Percentiles rank a stretch among this genome's conserved stretches.
Evolutionary conservation across 306 rosid species (phyloP).

Genomic region (barrel medic (Medicago truncatula)): DNA sequence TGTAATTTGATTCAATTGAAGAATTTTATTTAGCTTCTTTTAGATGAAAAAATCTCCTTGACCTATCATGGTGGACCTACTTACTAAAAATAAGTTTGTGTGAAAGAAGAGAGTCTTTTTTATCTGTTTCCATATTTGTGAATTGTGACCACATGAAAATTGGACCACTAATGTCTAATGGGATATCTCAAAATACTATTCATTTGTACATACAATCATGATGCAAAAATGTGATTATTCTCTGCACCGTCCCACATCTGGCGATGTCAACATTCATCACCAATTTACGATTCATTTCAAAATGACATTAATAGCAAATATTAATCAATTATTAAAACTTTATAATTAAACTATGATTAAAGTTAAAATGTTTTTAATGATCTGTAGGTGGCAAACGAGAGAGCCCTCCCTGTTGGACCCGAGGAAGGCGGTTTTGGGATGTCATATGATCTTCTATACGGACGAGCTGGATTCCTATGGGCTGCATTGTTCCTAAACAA

Average conservation of each 20-base stretch:
- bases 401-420: conserved; percentile 82
- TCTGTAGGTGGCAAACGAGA: conserved; percentile 73
- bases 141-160: background rate
- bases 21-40: background rate
- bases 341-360: background rate
- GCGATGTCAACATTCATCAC: background rate
- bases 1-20: background rate
- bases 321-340: too few relatives aligned
- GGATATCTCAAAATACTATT: background rate
- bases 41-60: background rate
- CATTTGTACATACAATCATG: background rate
- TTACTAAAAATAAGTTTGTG: background rate
- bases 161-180: background rate
- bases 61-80: background rate
- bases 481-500: conserved; percentile 76
- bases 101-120: background rate
- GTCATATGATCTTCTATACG: conserved; percentile 92
- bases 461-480: conserved; percentile 91
- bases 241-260: background rate
- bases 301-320: too few relatives aligned
- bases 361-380: background rate
- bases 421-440: conserved; percentile 99
- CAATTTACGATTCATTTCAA: too few relatives aligned
- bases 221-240: background rate
- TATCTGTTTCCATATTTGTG: too few relatives aligned